Evolutionary conservation across 108 stramenopile species (phyloP).

Genomic region (Stephanodiscus triporus): DNA sequence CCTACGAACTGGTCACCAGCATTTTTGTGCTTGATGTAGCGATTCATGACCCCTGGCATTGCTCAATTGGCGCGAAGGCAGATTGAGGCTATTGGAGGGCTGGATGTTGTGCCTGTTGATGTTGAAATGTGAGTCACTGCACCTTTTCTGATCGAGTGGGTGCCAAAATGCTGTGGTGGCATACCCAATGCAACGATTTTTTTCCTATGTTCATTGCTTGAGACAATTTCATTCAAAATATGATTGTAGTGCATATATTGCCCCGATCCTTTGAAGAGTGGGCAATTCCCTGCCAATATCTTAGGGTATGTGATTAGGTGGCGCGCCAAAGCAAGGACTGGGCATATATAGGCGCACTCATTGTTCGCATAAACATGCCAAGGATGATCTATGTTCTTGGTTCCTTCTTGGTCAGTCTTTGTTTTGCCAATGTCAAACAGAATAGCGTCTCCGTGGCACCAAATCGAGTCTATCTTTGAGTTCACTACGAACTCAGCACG

Average conservation of each 20-base stretch:
- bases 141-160: no score
- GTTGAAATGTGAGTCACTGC: slow-evolving; percentile 14
- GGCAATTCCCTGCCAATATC: no score
- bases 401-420: no score
- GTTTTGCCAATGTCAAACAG: no score
- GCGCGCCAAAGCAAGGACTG: no score
- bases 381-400: no score
- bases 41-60: slow-evolving; percentile 24
- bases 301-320: no score
- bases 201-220: no score
- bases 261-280: slow-evolving; percentile 9
- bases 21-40: slow-evolving; percentile 17
- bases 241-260: slow-evolving; percentile 14
- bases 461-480: not conserved
- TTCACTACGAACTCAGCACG: not conserved
- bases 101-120: slow-evolving; percentile 18
- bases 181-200: slow-evolving; percentile 8
- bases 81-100: slow-evolving; percentile 29
- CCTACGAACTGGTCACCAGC: slow-evolving; percentile 23
- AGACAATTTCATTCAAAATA: not conserved
- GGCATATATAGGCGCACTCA: no score
- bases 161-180: slow-evolving; percentile 13
- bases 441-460: not conserved
- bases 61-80: slow-evolving; percentile 27
- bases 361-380: no score